phyloP scores from a whole-genome alignment of 2,329 filamentous ascomycete species.

The Botrytis pseudocinerea region DNA sequence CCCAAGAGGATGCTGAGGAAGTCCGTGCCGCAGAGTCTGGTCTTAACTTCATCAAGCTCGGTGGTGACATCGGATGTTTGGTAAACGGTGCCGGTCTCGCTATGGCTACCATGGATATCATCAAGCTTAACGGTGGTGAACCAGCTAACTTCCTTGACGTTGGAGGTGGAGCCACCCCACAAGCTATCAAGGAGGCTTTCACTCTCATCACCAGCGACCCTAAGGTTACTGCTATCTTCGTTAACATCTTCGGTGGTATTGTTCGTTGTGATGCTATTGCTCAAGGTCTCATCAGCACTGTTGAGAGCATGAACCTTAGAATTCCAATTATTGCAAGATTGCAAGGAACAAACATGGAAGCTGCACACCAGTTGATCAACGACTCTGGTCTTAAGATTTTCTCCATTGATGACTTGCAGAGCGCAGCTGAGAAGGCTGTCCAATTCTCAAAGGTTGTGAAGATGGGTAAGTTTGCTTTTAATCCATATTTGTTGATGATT shows the following conservation, averaged over 20 bases:
- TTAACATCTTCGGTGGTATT: constrained; percentile 99
- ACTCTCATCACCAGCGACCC: constrained; percentile 98
- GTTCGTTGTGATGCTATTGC: constrained; percentile 98
- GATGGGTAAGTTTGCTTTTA: constrained; percentile 67
- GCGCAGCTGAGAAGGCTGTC: constrained; percentile 94
- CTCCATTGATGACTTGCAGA: constrained; percentile 97
- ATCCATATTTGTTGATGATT: constrained; percentile 27
- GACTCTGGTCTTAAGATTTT: constrained; percentile 99
- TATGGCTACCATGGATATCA: constrained; percentile 99
- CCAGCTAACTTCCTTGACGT: constrained; percentile 99
- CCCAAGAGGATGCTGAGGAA: constrained; percentile 96
- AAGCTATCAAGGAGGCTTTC: constrained; percentile 96
- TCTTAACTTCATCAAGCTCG: constrained; percentile 99
- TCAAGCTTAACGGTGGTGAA: constrained; percentile 96
- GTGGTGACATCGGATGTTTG: constrained; percentile 97
- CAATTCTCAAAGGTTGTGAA: constrained; percentile 99
- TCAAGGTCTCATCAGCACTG: constrained; percentile 91
- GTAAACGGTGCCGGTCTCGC: constrained; percentile 98
- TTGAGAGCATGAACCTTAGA: constrained; percentile 90
- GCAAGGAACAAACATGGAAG: constrained; percentile 97
- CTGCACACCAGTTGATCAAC: constrained; percentile 89
- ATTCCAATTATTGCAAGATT: constrained; percentile 96
- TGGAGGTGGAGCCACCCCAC: constrained; percentile 93
- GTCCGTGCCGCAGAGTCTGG: constrained; percentile 92
- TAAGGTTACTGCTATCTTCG: constrained; percentile 98